phyloP scores from a whole-genome alignment of 2,329 filamentous ascomycete species.

The Talaromyces sp. region DNA sequence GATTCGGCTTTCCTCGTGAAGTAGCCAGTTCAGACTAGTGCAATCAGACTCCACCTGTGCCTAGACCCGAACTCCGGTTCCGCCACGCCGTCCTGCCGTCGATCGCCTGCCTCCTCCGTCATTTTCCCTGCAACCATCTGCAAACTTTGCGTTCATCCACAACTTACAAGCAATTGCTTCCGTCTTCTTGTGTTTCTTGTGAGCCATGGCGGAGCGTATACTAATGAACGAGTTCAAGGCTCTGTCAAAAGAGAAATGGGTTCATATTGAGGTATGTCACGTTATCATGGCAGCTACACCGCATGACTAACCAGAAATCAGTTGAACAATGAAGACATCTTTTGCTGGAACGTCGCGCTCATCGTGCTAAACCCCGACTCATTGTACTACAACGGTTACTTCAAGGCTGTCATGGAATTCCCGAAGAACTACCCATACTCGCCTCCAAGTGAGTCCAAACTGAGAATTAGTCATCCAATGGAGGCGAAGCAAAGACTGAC shows the following conservation, averaged over 20 bases:
- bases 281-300: neutral
- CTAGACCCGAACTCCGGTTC: neutral
- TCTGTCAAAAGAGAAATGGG: slow-evolving; percentile 87
- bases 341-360: slow-evolving; percentile 81
- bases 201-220: slow-evolving; percentile 61
- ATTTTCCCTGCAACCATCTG: neutral
- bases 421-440: slow-evolving; percentile 83
- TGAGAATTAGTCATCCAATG: neutral
- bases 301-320: slow-evolving; percentile 34
- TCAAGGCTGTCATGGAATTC: slow-evolving; percentile 86
- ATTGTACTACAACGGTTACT: slow-evolving; percentile 87
- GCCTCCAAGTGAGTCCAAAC: slow-evolving; percentile 59
- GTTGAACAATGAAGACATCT: slow-evolving; percentile 77
- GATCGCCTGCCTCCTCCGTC: slow-evolving; percentile 1
- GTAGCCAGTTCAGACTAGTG: neutral
- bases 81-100: neutral
- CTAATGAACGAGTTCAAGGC: slow-evolving; percentile 84
- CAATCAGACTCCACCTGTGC: neutral
- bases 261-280: slow-evolving; percentile 72
- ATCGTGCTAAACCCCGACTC: slow-evolving; percentile 93
- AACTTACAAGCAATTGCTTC: neutral
- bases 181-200: neutral
- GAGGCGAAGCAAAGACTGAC: neutral
- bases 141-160: neutral
- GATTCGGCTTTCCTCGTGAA: neutral